A percentile compares a stretch with the other conserved stretches of the same genome.
phyloP scores from a whole-genome alignment of 1,139 yeast species.

The Saccharomycopsis crataegensis region DNA sequence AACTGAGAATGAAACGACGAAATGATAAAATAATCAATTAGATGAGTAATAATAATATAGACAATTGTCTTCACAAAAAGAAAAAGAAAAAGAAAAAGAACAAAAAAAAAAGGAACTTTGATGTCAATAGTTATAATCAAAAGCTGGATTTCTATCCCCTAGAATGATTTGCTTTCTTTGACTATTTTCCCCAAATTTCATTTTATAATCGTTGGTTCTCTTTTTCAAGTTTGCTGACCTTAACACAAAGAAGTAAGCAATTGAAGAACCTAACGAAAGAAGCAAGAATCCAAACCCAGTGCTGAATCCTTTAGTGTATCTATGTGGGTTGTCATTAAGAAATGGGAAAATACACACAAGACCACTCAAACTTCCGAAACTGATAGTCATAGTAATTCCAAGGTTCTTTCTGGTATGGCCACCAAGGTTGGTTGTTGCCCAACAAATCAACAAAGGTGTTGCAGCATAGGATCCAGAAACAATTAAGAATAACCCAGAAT shows the following conservation, averaged over 20 bases:
- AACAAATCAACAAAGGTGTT: constrained; percentile 64
- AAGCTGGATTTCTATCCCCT: constrained; percentile 44
- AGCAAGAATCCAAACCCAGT: constrained; percentile 39
- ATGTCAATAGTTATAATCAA: constrained; percentile 32
- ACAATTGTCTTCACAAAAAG: not conserved
- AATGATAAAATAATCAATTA: not conserved
- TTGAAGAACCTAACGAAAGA: constrained; percentile 33
- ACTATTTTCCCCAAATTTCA: constrained; percentile 32
- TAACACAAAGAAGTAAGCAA: constrained; percentile 23
- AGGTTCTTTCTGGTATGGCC: constrained; percentile 62
- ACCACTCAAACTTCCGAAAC: constrained; percentile 73
- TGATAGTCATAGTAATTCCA: constrained; percentile 63
- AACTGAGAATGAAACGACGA: no score
- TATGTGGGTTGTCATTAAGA: constrained; percentile 50
- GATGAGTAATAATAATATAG: not conserved
- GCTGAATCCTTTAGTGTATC: constrained; percentile 48
- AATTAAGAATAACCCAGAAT: constrained; percentile 60
- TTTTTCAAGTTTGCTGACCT: constrained; percentile 33
- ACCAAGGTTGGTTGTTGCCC: constrained; percentile 57
- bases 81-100: not conserved
- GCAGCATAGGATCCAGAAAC: constrained; percentile 56
- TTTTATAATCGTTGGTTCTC: constrained; percentile 25
- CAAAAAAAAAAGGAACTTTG: not conserved
- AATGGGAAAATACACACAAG: constrained; percentile 58
- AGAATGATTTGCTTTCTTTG: constrained; percentile 38